Evolutionary conservation across 495 filamentous ascomycete genomes (phyloP).

Genomic region (Trichoderma reesei): DNA sequence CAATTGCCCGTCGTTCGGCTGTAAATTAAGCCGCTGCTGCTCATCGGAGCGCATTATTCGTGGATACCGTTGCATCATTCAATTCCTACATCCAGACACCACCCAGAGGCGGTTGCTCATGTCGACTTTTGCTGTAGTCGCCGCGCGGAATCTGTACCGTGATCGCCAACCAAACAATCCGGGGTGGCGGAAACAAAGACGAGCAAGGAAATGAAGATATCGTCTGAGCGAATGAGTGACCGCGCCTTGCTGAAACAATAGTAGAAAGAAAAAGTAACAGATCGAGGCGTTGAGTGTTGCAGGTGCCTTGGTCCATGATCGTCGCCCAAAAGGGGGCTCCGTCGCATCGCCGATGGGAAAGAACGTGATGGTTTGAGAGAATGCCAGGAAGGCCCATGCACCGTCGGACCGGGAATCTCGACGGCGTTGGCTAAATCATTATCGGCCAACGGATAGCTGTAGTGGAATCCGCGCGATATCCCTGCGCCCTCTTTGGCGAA

Average conservation of each 20-base stretch:
- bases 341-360: background rate
- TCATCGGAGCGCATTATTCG: background rate
- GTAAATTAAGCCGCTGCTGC: background rate
- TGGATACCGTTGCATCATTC: background rate
- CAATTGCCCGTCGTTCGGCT: background rate
- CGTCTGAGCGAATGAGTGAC: background rate
- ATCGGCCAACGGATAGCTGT: background rate
- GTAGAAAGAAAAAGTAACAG: background rate
- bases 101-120: background rate
- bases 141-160: background rate
- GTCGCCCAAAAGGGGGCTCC: background rate
- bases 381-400: background rate
- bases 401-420: background rate
- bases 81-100: slow-evolving; percentile 2
- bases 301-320: background rate
- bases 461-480: background rate
- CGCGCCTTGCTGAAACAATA: background rate
- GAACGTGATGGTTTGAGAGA: background rate
- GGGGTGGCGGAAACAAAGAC: background rate
- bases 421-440: background rate
- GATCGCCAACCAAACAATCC: background rate
- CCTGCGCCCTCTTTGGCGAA: too few species aligned
- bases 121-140: background rate
- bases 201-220: background rate
- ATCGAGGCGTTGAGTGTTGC: background rate